A percentile compares a stretch with the other conserved stretches of the same genome.
Conservation (phyloP, 805 yeast genomes). For the Lachancea kluyveri region DNA sequence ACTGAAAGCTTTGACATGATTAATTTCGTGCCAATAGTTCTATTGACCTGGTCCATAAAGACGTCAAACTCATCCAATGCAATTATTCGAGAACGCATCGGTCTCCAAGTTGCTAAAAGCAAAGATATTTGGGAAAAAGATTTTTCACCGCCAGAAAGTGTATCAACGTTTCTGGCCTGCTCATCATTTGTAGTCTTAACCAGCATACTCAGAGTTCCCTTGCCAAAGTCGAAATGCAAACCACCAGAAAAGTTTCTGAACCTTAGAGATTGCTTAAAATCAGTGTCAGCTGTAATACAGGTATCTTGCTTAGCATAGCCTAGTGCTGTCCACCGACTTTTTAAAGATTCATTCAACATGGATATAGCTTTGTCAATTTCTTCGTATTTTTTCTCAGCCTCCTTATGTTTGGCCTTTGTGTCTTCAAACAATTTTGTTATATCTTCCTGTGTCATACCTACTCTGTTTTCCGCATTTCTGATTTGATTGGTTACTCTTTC, state of each 20-base stretch:
- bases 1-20: conserved; percentile 62
- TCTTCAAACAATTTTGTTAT: conserved; percentile 42
- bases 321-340: conserved; percentile 38
- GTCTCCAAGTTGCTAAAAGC: conserved; percentile 84
- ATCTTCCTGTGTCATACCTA: conserved; percentile 52
- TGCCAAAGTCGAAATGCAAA: conserved; percentile 53
- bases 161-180: conserved; percentile 62
- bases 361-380: conserved; percentile 32
- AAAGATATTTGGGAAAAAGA: conserved; percentile 89
- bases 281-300: conserved; percentile 44
- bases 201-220: conserved; percentile 45
- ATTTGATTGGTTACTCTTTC: conserved; percentile 41
- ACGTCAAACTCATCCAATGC: conserved; percentile 97
- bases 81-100: conserved; percentile 80
- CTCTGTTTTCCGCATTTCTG: conserved; percentile 42
- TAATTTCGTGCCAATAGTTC: conserved; percentile 70
- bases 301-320: conserved; percentile 35
- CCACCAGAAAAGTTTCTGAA: conserved; percentile 71
- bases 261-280: conserved; percentile 54
- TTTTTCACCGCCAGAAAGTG: conserved; percentile 95
- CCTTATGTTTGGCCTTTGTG: conserved; percentile 38
- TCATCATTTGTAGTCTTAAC: conserved; percentile 58
- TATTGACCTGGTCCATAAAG: conserved; percentile 90
- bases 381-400: conserved; percentile 36
- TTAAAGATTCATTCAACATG: conserved; percentile 33